Conservation (phyloP, 306 rosid species). For the Trifolium subterraneum region DNA sequence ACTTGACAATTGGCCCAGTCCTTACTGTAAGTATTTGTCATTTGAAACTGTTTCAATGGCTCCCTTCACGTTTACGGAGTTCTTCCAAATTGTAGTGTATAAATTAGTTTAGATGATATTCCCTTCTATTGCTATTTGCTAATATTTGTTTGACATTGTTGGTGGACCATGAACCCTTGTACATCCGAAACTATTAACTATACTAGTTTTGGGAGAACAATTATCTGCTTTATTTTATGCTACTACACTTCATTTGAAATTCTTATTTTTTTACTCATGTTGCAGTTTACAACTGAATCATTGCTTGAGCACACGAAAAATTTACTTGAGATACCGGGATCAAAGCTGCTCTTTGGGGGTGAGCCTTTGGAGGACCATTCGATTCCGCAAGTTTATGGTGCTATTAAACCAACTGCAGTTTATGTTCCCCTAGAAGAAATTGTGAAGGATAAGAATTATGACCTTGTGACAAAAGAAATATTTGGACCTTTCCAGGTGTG, state of each 20-base stretch:
- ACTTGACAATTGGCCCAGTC: conserved; percentile 92
- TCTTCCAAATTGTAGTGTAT: background rate
- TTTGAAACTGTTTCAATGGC: background rate
- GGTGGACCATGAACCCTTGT: conserved; percentile 11
- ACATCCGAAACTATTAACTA: no score
- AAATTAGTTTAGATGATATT: background rate
- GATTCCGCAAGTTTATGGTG: conserved; percentile 84
- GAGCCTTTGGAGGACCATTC: conserved; percentile 74
- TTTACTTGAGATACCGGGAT: conserved; percentile 81
- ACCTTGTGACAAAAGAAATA: conserved; percentile 87
- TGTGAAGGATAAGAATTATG: conserved; percentile 71
- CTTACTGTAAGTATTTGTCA: conserved; percentile 65
- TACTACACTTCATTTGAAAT: conserved; percentile 24
- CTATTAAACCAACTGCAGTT: conserved; percentile 84
- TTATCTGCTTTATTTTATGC: background rate
- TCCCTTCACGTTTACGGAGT: background rate
- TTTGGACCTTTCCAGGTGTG: conserved; percentile 96
- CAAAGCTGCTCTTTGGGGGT: conserved; percentile 93
- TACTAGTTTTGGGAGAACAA: background rate
- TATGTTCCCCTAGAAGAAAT: conserved; percentile 90
- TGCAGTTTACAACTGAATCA: conserved; percentile 74
- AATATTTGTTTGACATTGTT: background rate
- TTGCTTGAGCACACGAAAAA: conserved; percentile 81
- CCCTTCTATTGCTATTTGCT: background rate
- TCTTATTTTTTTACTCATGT: conserved; percentile 34